Base-by-base conservation (phyloP, 2,329 filamentous ascomycete genomes). In the Verticillium nonalfalfae region DNA sequence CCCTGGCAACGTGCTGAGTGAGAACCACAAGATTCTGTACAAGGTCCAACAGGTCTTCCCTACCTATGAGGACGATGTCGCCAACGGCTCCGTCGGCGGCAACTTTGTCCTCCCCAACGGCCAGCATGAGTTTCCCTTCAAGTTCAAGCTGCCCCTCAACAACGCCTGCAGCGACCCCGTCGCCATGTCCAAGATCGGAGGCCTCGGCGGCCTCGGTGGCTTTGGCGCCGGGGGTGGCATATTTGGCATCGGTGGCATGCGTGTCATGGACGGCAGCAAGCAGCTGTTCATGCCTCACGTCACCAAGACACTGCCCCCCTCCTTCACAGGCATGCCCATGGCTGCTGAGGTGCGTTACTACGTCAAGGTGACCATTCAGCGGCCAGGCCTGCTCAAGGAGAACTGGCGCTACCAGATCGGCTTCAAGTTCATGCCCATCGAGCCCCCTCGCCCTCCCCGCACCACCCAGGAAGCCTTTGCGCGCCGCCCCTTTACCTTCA, bases 311-410 rank as follows among this genome's bases (percentile, higher is more conserved):
- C 80, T 99, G 11, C 95, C 95, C 5, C 95, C 95, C 0, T 96
- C 93, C 4, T 78, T 98, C 60, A 90, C 85, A n/a, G 92, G 91
- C 3, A 93, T 95, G 66, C 91, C 91, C 0, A 89, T 89, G 36
- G 87, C 93, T 73, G 94, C 93, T 26, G 93, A 97, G 75, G 93
- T 98, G 63, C 85, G 88, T 67, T 99, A 99, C 76, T 99, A 91
- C 72, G 83, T 98, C 71, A 99, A 99, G 74, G 92, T 90, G n/a
- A 98, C 95, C 0, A 87, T 98, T 6, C 91, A 93, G 69, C 83
- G 93, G n/a, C 92, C 93, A 0, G 88, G 90, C 14, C 82, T 97
- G 62, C 91, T 96, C 75, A 94, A 94, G 71, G 93, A 97, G 76
- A 97, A 97, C 69, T 90, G 92, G 74, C 82, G 93, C 21, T 81